Base-by-base conservation (phyloP, 495 filamentous ascomycete species). In the Cercophora newfieldiana region DNA sequence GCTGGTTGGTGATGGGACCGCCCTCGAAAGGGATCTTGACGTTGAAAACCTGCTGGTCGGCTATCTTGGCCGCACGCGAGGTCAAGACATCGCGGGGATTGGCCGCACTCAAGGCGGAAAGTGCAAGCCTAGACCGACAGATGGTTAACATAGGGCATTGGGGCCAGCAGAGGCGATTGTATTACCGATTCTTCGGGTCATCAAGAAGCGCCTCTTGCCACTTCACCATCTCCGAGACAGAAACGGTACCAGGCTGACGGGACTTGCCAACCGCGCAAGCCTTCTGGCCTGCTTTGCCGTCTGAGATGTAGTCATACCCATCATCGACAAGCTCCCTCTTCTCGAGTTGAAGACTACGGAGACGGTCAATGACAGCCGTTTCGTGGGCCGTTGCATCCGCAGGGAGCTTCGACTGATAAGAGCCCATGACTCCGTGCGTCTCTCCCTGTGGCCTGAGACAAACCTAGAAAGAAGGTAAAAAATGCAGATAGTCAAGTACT, bases 11-110 rank as follows among this genome's bases (percentile, higher is more conserved):
- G 69, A 96, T 90, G 7, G 92, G 92, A 0, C 81, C 81, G 47
- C 93, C 92, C 77, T 96, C 92, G 44, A 92, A 81, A 4, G 90
- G 89, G 66, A 97, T 91, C 75, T 88, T 87, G 74, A 92, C 72
- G 70, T 93, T 94, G 85, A 92, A 97, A 48, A 88, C 82, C 59
- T 95, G 91, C 31, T 81, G 86, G 71, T 93, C 87, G n/a, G 82
- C 77, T 49, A 89, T 78, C 59, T 81, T 83, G 25, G 87, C 69
- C n/a, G 80, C 67, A 19, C 86, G 85, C 16, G 86, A 82, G 7
- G 78, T 80, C 29, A 91, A 83, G 49, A 85, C 82, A 10, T 80
- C 72, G 57, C 80, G 80, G 6, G 82, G 82, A 61, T 87, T 80
- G 62, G 84, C 83, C 4, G 80, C 77, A 68, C 82, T 84, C 56